Base-by-base conservation (phyloP, 2,329 filamentous ascomycete genomes). In the Sphaerulina musiva region DNA sequence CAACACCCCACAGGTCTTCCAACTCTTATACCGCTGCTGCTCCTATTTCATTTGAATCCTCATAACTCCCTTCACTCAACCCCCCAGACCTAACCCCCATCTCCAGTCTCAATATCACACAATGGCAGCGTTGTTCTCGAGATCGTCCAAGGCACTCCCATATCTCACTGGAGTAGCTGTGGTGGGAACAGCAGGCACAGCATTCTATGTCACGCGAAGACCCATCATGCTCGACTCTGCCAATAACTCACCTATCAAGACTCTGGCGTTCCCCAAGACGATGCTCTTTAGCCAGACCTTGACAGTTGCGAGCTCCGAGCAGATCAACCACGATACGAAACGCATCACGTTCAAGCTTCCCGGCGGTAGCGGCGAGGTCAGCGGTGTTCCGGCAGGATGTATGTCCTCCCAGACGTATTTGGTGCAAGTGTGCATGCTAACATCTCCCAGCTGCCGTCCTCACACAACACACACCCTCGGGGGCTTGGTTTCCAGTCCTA, bases 401-500 rank as follows among this genome's bases (percentile, higher is more conserved):
- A 62, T 32, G 59, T 45, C 8, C 7, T 38, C 26, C 45, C 26
- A 26, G 5, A 4, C 11, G 8, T 14, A 11, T n/a, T 7, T 26
- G 14, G 36, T 8, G 34, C 10, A 17, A 34, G 14, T 17, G 23
- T 11, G 3, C 36, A 32, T 11, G 39, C 46, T 58, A 42, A 58
- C 42, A 31, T 26, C n/a, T 11, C 46, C 11, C 50, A 78, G 76
- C 72, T 70, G 77, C 84, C 2, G 70, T 87, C 2, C 72, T 87
- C 38, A 83, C 83, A 1, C 66, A 81, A 39, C 78, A 82, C 2
- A 80, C 79, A 59, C 59, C 84, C 0, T 69, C 77, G 9, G 81
- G 80, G 6, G 68, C 74, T 46, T 80, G 76, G 73, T 64, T 82
- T 3, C 84, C 85, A 0, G 79, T 80, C 1, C 68, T 84, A 9